Evolutionary conservation across 164 flowering plant genomes (phyloP).

Genomic region (Stephania yunnanensis): DNA sequence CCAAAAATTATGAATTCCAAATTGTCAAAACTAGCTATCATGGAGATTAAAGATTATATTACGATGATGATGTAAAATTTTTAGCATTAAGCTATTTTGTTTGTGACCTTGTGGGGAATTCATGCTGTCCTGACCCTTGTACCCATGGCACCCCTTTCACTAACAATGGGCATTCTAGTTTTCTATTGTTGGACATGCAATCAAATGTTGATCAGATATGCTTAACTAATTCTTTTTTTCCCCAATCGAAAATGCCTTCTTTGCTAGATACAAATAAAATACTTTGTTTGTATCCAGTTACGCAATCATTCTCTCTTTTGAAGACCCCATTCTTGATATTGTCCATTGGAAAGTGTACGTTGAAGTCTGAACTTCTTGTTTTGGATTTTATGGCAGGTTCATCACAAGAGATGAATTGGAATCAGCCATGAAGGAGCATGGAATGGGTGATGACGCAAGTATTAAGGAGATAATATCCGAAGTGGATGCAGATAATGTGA

Average conservation of each 20-base stretch:
- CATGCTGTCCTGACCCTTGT: neutral
- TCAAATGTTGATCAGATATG: neutral
- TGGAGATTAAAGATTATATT: neutral
- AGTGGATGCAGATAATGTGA: conserved; percentile 85
- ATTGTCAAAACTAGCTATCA: no score
- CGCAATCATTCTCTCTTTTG: neutral
- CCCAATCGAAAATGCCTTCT: neutral
- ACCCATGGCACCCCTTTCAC: neutral
- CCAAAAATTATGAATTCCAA: no score
- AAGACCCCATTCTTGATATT: neutral
- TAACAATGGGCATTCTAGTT: neutral
- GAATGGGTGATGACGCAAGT: conserved; percentile 69
- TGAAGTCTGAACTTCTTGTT: neutral
- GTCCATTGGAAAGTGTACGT: neutral
- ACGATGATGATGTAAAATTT: neutral
- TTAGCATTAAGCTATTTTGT: neutral
- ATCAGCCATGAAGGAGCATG: conserved; percentile 66
- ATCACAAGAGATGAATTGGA: conserved; percentile 83
- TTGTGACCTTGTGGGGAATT: neutral
- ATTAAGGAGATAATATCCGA: conserved; percentile 74
- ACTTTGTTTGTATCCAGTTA: neutral
- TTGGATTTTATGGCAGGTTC: conserved; percentile 32
- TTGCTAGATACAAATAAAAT: neutral
- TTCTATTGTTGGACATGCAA: neutral
- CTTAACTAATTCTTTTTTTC: neutral